Evolutionary conservation across 371 early-diverging fungal species (phyloP).

Genomic region (Circinella minor): DNA sequence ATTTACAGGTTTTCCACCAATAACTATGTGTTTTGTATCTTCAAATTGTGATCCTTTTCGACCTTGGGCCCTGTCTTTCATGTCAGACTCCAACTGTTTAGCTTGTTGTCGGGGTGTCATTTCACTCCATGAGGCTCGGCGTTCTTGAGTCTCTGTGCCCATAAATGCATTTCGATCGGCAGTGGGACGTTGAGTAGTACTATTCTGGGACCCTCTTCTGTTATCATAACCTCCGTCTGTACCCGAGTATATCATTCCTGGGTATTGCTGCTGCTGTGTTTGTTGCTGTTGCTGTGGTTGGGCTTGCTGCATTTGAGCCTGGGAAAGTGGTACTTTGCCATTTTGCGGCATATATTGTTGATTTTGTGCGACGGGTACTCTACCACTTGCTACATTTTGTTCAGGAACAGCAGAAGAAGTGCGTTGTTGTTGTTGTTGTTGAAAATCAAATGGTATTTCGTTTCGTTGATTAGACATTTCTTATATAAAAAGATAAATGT

Average conservation of each 20-base stretch:
- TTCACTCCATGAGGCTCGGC: neutral
- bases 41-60: neutral
- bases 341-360: neutral
- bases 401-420: neutral
- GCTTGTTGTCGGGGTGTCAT: neutral
- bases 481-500: too few species aligned
- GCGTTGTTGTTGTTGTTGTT: neutral
- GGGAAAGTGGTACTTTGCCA: neutral
- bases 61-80: neutral
- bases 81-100: conserved; percentile 9
- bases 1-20: conserved; percentile 3
- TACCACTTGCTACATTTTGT: neutral
- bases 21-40: neutral
- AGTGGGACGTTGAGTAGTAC: neutral
- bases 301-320: neutral
- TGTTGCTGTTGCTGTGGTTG: conserved; percentile 1
- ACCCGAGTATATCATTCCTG: neutral
- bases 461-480: too few species aligned
- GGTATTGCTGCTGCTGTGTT: neutral
- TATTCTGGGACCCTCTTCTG: neutral
- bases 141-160: neutral
- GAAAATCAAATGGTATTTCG: neutral
- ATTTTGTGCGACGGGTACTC: neutral
- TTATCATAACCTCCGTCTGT: neutral
- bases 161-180: conserved; percentile 14